These are phyloP conservation scores for Suillus americanus DNA, from an alignment of 768 basidiomycete genomes.

Conservation along the genomic window DNA sequence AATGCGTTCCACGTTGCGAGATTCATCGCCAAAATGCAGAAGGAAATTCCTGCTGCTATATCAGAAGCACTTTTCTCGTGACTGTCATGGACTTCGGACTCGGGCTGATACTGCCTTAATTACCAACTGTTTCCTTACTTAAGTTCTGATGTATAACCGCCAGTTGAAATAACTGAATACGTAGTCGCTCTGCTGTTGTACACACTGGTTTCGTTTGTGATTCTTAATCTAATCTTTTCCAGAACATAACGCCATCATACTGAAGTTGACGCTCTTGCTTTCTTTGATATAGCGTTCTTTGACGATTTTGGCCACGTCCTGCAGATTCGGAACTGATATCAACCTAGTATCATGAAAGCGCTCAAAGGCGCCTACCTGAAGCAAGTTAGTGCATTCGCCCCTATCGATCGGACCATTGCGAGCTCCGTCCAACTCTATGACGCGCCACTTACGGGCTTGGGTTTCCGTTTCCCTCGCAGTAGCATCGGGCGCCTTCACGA, in stretches of 20 bases:
- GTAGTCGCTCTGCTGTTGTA: background rate
- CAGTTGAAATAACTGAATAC: background rate
- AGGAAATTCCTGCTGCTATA: conserved; percentile 31
- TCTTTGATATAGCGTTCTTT: conserved; percentile 41
- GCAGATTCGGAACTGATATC: conserved; percentile 5
- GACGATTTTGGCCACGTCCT: conserved; percentile 50
- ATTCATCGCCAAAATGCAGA: conserved; percentile 30
- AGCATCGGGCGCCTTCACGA: conserved; percentile 64
- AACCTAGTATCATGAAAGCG: background rate
- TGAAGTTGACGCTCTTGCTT: conserved; percentile 42
- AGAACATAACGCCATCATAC: conserved; percentile 47
- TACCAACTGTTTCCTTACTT: background rate
- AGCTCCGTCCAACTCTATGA: conserved; percentile 86
- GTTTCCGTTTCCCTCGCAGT: conserved; percentile 18
- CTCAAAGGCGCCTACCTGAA: conserved; percentile 41
- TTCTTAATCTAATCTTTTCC: conserved; percentile 12
- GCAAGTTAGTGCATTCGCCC: conserved; percentile 58
- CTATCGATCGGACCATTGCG: conserved; percentile 79
- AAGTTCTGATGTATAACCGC: background rate
- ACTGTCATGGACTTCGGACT: background rate
- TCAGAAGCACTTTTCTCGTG: conserved; percentile 26
- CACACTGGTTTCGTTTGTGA: conserved; percentile 1
- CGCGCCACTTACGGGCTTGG: conserved; percentile 36
- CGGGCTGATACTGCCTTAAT: background rate
- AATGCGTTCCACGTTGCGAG: conserved; percentile 31